Conservation (phyloP, 192 early-diverging fungal species). For the Paraglomus brasilianum region DNA sequence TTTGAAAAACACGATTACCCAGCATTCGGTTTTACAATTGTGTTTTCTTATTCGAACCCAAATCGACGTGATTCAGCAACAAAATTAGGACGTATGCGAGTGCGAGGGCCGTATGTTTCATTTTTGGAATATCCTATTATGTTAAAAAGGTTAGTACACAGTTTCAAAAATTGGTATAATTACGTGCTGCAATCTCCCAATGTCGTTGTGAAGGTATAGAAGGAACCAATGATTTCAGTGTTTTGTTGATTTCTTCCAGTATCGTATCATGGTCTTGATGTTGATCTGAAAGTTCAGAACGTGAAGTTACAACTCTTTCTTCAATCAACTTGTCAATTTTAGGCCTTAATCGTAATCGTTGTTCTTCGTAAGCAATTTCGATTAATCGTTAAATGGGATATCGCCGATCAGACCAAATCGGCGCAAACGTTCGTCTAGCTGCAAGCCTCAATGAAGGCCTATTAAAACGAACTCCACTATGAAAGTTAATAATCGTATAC, state of each 20-base stretch:
- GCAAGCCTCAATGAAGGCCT: conserved; percentile 14
- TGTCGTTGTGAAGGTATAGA: conserved; percentile 24
- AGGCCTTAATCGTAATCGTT: neutral
- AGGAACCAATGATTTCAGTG: conserved; percentile 19
- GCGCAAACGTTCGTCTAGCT: conserved; percentile 14
- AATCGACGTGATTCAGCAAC: conserved; percentile 1
- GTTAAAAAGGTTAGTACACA: neutral
- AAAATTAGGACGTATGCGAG: conserved; percentile 1
- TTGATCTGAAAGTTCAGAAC: conserved; percentile 11
- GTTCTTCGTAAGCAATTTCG: conserved; percentile 8
- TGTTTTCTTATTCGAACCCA: conserved; percentile 7
- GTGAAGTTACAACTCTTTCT: conserved; percentile 19
- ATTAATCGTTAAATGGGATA: neutral
- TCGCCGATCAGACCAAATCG: conserved; percentile 17
- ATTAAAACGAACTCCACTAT: conserved; percentile 19
- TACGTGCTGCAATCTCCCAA: conserved; percentile 21
- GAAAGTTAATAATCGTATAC: conserved; percentile 20
- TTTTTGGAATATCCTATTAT: neutral
- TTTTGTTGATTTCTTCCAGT: conserved; percentile 30
- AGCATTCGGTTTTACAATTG: neutral
- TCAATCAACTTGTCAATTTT: conserved; percentile 2
- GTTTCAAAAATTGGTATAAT: conserved; percentile 9
- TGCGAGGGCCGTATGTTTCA: neutral
- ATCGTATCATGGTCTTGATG: conserved; percentile 22
- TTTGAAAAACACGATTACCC: neutral